These are phyloP conservation scores for Lactarius pseudohatsudake DNA, from an alignment of 768 basidiomycete species.

Conservation along the genomic window DNA sequence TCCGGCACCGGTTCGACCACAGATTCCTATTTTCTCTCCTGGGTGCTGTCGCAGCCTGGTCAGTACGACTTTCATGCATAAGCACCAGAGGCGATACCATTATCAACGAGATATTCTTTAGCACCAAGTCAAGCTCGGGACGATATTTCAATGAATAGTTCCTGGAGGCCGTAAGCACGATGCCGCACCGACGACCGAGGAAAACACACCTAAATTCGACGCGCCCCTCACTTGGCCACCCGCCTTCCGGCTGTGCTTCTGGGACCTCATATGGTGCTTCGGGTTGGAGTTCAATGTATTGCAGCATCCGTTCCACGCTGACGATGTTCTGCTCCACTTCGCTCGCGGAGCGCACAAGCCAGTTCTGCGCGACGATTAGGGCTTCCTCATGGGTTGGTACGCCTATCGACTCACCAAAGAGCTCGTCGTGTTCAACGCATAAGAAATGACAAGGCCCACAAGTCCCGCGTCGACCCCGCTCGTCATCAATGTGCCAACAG, in stretches of 20 bases:
- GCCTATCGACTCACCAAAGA: constrained; percentile 54
- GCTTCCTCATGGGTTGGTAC: neutral
- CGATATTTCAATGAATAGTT: constrained; percentile 79
- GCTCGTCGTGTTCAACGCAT: constrained; percentile 82
- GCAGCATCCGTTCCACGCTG: constrained; percentile 82
- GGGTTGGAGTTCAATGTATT: constrained; percentile 69
- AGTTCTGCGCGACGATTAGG: constrained; percentile 50
- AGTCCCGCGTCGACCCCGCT: constrained; percentile 83
- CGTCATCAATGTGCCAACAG: constrained; percentile 68
- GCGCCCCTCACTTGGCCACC: constrained; percentile 74
- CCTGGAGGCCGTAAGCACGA: constrained; percentile 37
- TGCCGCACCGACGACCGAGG: neutral
- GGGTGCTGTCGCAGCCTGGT: constrained; percentile 47
- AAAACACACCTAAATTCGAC: constrained; percentile 69
- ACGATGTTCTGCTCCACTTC: constrained; percentile 92
- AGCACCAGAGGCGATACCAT: constrained; percentile 47
- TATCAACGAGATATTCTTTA: constrained; percentile 70
- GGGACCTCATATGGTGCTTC: constrained; percentile 77
- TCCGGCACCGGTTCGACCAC: constrained; percentile 79
- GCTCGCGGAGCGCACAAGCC: constrained; percentile 78
- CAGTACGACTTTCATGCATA: neutral
- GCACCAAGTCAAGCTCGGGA: constrained; percentile 71
- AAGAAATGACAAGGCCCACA: constrained; percentile 83
- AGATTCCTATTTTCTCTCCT: constrained; percentile 87
- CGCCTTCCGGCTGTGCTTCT: constrained; percentile 48